Evolutionary conservation across 768 basidiomycete genomes (phyloP).

Genomic region (Tephrocybe sp.): DNA sequence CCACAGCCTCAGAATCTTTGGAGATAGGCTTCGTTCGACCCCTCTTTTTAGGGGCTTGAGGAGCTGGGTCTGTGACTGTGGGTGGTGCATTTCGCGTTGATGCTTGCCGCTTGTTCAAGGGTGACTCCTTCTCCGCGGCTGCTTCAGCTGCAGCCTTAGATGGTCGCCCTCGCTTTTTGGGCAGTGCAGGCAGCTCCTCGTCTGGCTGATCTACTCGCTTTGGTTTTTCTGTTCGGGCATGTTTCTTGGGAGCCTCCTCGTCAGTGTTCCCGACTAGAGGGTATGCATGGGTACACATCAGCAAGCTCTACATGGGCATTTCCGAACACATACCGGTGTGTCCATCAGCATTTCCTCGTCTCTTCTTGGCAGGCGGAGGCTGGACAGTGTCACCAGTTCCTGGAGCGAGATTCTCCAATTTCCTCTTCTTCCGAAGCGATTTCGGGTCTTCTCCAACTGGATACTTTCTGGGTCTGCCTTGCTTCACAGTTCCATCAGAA

Average conservation of each 20-base stretch:
- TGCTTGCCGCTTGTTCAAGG: not conserved
- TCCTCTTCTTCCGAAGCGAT: conserved; percentile 20
- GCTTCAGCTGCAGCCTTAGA: conserved; percentile 20
- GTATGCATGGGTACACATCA: not conserved
- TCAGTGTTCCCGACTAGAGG: not conserved
- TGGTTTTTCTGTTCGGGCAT: conserved; percentile 33
- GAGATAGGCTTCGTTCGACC: not conserved
- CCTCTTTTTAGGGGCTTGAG: conserved; percentile 3
- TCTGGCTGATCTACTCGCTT: conserved; percentile 12
- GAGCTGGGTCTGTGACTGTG: not conserved
- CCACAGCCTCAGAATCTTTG: not conserved
- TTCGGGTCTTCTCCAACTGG: conserved; percentile 19
- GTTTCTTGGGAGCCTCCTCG: conserved; percentile 31
- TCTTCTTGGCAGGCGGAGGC: conserved; percentile 25
- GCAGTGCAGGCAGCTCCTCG: conserved; percentile 13
- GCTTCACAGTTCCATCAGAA: conserved; percentile 53
- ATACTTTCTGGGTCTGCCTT: conserved; percentile 55
- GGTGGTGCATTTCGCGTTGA: not conserved
- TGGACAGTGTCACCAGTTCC: conserved; percentile 2
- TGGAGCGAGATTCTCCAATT: conserved; percentile 17
- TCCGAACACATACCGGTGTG: conserved; percentile 7
- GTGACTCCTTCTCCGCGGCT: not conserved
- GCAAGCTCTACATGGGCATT: not conserved
- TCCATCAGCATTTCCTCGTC: conserved; percentile 14
- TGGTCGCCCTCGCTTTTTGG: conserved; percentile 36